These are phyloP conservation scores for Fusarium sp. DNA, from an alignment of 2,329 filamentous ascomycete genomes.

Conservation along the genomic window DNA sequence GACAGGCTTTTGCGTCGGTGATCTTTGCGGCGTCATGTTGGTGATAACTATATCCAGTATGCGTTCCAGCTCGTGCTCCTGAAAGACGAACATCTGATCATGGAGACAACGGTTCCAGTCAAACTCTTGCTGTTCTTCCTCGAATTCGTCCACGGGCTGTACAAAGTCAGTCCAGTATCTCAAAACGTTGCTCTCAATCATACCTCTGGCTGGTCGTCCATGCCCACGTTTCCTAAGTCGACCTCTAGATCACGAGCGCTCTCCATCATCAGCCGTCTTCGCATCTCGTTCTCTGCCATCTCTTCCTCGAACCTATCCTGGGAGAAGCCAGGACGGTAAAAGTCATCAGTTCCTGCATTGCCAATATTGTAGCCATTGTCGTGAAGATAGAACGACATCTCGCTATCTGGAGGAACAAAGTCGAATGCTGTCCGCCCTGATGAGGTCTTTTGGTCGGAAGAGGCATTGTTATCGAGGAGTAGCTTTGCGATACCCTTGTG, in stretches of 20 bases:
- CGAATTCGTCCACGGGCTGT: conserved; percentile 80
- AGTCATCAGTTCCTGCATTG: conserved; percentile 85
- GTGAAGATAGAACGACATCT: conserved; percentile 95
- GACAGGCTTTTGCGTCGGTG: conserved; percentile 96
- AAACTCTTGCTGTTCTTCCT: conserved; percentile 92
- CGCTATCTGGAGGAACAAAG: conserved; percentile 93
- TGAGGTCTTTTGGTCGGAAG: conserved; percentile 94
- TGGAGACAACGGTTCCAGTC: conserved; percentile 94
- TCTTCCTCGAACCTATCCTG: conserved; percentile 97
- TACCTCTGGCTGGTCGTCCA: conserved; percentile 95
- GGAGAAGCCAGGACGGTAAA: conserved; percentile 91
- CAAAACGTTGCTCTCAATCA: conserved; percentile 39
- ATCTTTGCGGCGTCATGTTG: conserved; percentile 96
- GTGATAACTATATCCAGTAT: conserved; percentile 97
- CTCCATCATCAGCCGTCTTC: conserved; percentile 98
- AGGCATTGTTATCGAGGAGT: conserved; percentile 91
- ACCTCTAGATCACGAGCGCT: conserved; percentile 97
- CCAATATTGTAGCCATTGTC: conserved; percentile 94
- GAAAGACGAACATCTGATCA: conserved; percentile 99
- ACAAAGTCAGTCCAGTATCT: not conserved
- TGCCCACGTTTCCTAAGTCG: conserved; percentile 91
- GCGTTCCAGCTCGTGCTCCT: conserved; percentile 89
- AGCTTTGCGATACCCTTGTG: conserved; percentile 97
- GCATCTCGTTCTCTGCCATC: conserved; percentile 95
- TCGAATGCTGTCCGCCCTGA: conserved; percentile 94